phyloP scores from a whole-genome alignment of 371 early-diverging fungal species.

The Nematocida sp. region DNA sequence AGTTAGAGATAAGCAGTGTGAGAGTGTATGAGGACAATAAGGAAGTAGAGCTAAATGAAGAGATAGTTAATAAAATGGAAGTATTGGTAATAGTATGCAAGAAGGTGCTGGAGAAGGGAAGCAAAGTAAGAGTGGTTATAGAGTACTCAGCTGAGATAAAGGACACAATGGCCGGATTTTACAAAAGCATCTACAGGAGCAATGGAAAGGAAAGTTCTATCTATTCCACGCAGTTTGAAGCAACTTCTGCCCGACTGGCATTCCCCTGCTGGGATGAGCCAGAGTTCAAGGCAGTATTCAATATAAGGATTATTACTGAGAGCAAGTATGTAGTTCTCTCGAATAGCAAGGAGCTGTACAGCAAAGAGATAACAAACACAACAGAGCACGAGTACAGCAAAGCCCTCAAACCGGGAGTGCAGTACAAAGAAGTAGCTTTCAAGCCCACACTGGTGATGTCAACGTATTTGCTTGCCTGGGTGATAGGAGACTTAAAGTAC shows the following conservation, averaged over 20 bases:
- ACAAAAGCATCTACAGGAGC: constrained; percentile 49
- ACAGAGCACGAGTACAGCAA: constrained; percentile 10
- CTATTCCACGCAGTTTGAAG: constrained; percentile 75
- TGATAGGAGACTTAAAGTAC: constrained; percentile 77
- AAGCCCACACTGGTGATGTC: constrained; percentile 77
- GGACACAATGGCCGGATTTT: constrained; percentile 56
- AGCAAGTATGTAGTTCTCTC: constrained; percentile 70
- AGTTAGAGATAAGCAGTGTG: not conserved
- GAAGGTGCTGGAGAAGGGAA: not conserved
- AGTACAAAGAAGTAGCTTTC: constrained; percentile 64
- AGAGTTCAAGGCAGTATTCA: constrained; percentile 78
- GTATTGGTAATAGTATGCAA: not conserved
- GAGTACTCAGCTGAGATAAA: constrained; percentile 43
- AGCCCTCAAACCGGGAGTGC: constrained; percentile 22
- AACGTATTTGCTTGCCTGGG: constrained; percentile 79
- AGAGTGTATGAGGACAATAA: not conserved
- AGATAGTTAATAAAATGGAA: not conserved
- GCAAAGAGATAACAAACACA: constrained; percentile 54
- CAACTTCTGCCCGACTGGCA: constrained; percentile 76
- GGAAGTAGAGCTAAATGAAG: not conserved
- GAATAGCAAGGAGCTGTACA: constrained; percentile 69
- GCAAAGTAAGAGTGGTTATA: not conserved
- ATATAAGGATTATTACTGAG: constrained; percentile 70
- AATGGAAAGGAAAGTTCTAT: constrained; percentile 8
- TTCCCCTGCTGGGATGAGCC: constrained; percentile 88